Evolutionary conservation across 345 rosid species (phyloP).

Genomic region (Euphorbia pulcherrima): DNA sequence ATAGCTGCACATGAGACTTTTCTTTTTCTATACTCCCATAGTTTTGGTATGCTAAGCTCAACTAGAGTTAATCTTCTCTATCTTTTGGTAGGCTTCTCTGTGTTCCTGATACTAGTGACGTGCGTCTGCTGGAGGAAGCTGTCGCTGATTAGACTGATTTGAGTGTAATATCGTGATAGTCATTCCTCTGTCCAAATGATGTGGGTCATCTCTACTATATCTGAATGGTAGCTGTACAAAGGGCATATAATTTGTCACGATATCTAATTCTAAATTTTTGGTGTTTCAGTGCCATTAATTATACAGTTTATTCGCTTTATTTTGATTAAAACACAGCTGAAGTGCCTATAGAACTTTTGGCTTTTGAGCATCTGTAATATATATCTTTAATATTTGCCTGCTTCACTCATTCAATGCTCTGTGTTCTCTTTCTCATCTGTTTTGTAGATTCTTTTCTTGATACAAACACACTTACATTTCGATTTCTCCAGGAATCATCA

Average conservation of each 20-base stretch:
- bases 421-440: background rate
- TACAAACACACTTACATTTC: conserved; percentile 6
- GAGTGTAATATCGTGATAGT: background rate
- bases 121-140: background rate
- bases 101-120: background rate
- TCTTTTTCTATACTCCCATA: background rate
- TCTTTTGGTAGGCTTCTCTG: background rate
- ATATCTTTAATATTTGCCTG: background rate
- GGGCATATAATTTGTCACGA: background rate
- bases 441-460: background rate
- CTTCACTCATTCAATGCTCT: background rate
- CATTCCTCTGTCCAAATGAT: background rate
- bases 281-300: background rate
- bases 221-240: background rate
- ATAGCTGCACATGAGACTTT: background rate
- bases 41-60: background rate
- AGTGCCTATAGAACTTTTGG: background rate
- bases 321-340: background rate
- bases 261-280: background rate
- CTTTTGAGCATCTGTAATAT: background rate
- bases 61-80: background rate
- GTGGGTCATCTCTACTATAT: background rate
- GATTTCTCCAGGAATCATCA: conserved; percentile 45
- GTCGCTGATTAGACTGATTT: background rate
- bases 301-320: background rate